Conservation (phyloP, 352 stramenopile species). For the Pythium biforme region DNA sequence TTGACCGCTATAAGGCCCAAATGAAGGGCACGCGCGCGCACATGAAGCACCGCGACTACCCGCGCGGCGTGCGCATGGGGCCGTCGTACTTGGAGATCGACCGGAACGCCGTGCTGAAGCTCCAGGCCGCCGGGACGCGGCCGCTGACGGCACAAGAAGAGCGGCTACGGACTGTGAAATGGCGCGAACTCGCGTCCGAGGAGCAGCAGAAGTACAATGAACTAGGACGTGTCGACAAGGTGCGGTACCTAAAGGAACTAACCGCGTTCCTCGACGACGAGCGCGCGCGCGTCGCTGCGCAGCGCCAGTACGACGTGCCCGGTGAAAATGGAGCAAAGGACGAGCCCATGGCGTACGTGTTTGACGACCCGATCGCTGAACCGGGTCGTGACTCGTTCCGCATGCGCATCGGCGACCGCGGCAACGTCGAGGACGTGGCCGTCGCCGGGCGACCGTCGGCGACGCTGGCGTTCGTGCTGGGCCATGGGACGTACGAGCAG, state of each 20-base stretch:
- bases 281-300: slow-evolving; percentile 37
- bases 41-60: slow-evolving; percentile 50
- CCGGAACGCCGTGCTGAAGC: slow-evolving; percentile 38
- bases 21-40: slow-evolving; percentile 50
- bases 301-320: slow-evolving; percentile 52
- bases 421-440: slow-evolving; percentile 15
- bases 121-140: slow-evolving; percentile 12
- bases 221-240: slow-evolving; percentile 43
- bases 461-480: slow-evolving; percentile 76
- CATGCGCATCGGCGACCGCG: slow-evolving; percentile 60
- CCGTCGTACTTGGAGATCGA: slow-evolving; percentile 74
- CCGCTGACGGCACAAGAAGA: slow-evolving; percentile 34
- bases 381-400: slow-evolving; percentile 55
- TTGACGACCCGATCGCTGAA: slow-evolving; percentile 73
- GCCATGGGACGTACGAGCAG: slow-evolving; percentile 48
- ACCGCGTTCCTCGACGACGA: slow-evolving; percentile 51
- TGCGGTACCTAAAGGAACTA: slow-evolving; percentile 53
- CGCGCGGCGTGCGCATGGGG: slow-evolving; percentile 51
- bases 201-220: slow-evolving; percentile 49
- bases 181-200: slow-evolving; percentile 46
- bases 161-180: slow-evolving; percentile 24
- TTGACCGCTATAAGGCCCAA: slow-evolving; percentile 51
- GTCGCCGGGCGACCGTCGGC: slow-evolving; percentile 50
- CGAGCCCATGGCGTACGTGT: slow-evolving; percentile 74
- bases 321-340: slow-evolving; percentile 8